Percentiles rank a stretch among this genome's conserved stretches.
These are phyloP conservation scores for Macadamia tetraphylla DNA, from an alignment of 164 flowering plant species.

Conservation along the genomic window DNA sequence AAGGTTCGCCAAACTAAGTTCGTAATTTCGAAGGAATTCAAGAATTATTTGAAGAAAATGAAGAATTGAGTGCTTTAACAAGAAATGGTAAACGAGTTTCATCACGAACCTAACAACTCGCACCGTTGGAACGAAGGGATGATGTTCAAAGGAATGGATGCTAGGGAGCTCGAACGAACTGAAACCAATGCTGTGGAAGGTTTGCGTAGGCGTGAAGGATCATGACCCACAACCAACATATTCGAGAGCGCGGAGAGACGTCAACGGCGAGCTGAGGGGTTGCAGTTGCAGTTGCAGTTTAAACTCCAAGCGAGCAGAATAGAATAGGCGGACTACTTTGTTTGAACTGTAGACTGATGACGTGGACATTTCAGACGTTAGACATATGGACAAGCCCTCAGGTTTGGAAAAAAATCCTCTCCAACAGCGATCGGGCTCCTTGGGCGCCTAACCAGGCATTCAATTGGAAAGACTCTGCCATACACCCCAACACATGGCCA, in stretches of 20 bases:
- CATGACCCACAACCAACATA: conserved; percentile 26
- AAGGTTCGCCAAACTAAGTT: too few relatives aligned
- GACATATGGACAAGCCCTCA: too few relatives aligned
- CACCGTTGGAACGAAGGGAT: conserved; percentile 60
- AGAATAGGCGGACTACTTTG: too few relatives aligned
- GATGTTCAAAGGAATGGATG: conserved; percentile 17
- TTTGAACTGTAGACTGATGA: too few relatives aligned
- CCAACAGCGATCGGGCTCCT: too few relatives aligned
- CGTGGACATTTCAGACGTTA: too few relatives aligned
- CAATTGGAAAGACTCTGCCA: too few relatives aligned
- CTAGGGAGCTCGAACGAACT: conserved; percentile 20
- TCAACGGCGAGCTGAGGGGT: not conserved
- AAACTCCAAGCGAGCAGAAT: too few relatives aligned
- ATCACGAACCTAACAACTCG: not conserved
- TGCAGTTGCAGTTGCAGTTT: too few relatives aligned
- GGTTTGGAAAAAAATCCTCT: too few relatives aligned
- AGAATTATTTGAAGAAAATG: not conserved
- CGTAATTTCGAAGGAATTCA: not conserved
- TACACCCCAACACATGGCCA: too few relatives aligned
- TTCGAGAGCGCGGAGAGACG: not conserved
- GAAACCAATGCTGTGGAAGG: conserved; percentile 11
- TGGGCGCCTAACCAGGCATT: too few relatives aligned
- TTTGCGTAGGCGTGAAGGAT: conserved; percentile 21
- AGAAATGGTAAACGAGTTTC: not conserved
- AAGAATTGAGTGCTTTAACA: not conserved